phyloP scores from a whole-genome alignment of 2,329 filamentous ascomycete species.

The Zymoseptoria passerinii region DNA sequence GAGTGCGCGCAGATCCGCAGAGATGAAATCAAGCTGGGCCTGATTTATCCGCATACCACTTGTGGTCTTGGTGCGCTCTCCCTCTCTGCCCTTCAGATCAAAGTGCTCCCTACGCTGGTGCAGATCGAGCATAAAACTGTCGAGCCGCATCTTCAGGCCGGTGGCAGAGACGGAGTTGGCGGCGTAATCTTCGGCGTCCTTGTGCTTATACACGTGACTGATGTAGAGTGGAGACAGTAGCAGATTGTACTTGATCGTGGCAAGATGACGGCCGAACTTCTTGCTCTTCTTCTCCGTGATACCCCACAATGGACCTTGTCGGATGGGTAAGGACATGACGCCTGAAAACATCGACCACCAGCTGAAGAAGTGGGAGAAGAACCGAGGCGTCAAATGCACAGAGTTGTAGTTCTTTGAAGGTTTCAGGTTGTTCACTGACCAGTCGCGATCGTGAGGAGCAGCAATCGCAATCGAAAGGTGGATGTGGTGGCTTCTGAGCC shows the following conservation, averaged over 20 bases:
- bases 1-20: constrained; percentile 84
- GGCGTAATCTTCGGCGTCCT: constrained; percentile 79
- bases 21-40: constrained; percentile 83
- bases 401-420: constrained; percentile 91
- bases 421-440: constrained; percentile 66
- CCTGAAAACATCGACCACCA: constrained; percentile 98
- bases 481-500: constrained; percentile 95
- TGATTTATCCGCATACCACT: constrained; percentile 94
- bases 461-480: constrained; percentile 88
- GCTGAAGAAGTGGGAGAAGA: constrained; percentile 96
- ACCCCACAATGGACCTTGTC: constrained; percentile 85
- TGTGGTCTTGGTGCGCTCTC: constrained; percentile 68
- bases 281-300: constrained; percentile 94
- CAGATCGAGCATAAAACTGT: constrained; percentile 94
- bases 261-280: constrained; percentile 92
- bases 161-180: constrained; percentile 79
- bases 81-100: constrained; percentile 58
- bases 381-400: constrained; percentile 84
- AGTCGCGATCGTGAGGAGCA: constrained; percentile 79
- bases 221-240: constrained; percentile 87
- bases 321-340: constrained; percentile 86
- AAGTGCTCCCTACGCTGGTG: constrained; percentile 93
- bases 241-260: constrained; percentile 97
- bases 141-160: constrained; percentile 89
- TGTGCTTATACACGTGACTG: constrained; percentile 97